Conservation (phyloP, 176 grass and related monocot genomes). For the Calamus simplicifolius region DNA sequence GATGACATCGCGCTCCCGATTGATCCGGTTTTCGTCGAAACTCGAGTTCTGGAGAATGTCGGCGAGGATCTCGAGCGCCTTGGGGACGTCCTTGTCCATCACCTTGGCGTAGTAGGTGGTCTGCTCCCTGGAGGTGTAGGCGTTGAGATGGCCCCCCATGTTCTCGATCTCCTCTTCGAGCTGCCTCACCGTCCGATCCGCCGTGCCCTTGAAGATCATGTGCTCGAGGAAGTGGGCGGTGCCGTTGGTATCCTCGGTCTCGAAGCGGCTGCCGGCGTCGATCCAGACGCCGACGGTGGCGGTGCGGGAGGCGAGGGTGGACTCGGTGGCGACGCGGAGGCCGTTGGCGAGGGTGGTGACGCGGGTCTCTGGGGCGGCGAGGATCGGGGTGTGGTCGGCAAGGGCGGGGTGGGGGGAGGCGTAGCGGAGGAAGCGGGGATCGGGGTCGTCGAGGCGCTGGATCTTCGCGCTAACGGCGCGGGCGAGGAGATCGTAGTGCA, state of each 20-base stretch:
- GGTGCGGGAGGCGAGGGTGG: slow-evolving; percentile 51
- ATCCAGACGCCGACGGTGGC: slow-evolving; percentile 98
- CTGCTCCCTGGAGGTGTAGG: slow-evolving; percentile 95
- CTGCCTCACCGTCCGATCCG: slow-evolving; percentile 39
- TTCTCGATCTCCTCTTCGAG: slow-evolving; percentile 97
- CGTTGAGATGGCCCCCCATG: slow-evolving; percentile 91
- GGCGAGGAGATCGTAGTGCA: slow-evolving; percentile 68
- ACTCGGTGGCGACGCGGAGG: slow-evolving; percentile 87
- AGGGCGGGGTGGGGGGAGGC: slow-evolving; percentile 66
- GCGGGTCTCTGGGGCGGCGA: slow-evolving; percentile 69
- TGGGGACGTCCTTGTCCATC: slow-evolving; percentile 75
- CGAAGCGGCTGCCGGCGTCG: slow-evolving; percentile 88
- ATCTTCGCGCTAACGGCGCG: slow-evolving; percentile 54
- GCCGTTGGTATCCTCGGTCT: slow-evolving; percentile 60
- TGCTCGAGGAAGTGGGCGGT: slow-evolving; percentile 99
- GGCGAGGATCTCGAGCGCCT: slow-evolving; percentile 54
- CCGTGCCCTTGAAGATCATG: slow-evolving; percentile 98
- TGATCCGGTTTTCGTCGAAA: slow-evolving; percentile 50
- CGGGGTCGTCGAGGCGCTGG: slow-evolving; percentile 68
- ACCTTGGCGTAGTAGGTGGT: slow-evolving; percentile 90
- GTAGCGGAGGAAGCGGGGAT: slow-evolving; percentile 92
- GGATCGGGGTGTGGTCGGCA: slow-evolving; percentile 64
- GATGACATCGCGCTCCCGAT: slow-evolving; percentile 73
- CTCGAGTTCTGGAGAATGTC: slow-evolving; percentile 88
- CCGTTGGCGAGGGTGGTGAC: slow-evolving; percentile 82